Percentiles rank a stretch among this genome's conserved stretches.
Conservation (phyloP, 2,329 filamentous ascomycete species). For the Aspergillus candidus region DNA sequence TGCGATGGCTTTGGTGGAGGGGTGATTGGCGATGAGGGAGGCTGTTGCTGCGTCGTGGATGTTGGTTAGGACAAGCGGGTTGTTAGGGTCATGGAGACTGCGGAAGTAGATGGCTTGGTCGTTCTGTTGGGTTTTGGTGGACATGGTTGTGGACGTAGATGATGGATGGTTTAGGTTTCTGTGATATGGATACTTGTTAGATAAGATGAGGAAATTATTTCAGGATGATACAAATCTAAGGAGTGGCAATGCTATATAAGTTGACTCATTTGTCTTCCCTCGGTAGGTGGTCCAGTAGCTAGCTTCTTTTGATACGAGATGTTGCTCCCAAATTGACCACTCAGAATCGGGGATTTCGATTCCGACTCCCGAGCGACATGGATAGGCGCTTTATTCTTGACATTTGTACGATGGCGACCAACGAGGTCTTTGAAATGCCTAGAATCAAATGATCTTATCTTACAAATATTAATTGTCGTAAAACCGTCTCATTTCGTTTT, state of each 20-base stretch:
- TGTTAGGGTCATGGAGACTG: constrained; percentile 46
- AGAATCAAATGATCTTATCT: too few relatives aligned
- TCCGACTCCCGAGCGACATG: too few relatives aligned
- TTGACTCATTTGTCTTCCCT: constrained; percentile 1
- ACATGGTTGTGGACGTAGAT: not conserved
- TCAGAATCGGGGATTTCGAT: not conserved
- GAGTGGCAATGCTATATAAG: constrained; percentile 14
- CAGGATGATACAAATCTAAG: constrained; percentile 43
- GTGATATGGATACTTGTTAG: constrained; percentile 35
- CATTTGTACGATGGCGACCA: too few relatives aligned
- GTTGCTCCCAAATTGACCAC: constrained; percentile 14
- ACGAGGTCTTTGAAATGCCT: too few relatives aligned
- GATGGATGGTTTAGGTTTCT: not conserved
- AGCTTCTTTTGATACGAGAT: not conserved
- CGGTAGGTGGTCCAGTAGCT: not conserved
- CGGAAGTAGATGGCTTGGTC: constrained; percentile 28
- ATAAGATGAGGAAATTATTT: constrained; percentile 47
- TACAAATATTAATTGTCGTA: too few relatives aligned
- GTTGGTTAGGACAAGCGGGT: constrained; percentile 51
- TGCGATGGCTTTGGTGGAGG: constrained; percentile 38
- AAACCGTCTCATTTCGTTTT: too few relatives aligned
- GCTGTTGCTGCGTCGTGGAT: constrained; percentile 51
- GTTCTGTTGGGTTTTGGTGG: constrained; percentile 8
- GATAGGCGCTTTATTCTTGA: too few relatives aligned
- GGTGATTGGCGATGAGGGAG: constrained; percentile 35